Evolutionary conservation across 768 basidiomycete genomes (phyloP), one percentile per base, ranked within the genome.

Genomic region (Dioszegia aurantiaca): DNA sequence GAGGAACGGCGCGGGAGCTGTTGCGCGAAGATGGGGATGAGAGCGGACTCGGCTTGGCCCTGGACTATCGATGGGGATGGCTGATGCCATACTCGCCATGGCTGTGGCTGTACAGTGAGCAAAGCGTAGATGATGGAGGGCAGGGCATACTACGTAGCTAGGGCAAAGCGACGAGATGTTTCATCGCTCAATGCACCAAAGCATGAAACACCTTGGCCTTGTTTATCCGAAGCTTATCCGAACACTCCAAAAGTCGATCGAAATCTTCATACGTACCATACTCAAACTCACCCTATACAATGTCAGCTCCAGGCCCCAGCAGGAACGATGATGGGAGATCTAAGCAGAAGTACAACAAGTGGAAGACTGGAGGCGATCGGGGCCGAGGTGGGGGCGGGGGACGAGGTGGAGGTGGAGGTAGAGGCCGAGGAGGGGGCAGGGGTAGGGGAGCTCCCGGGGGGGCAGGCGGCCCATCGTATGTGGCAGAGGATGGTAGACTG

Each of bases 321-420:
- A 44, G 26, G 6, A 5, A 16, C 4, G 4, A 9, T 11, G 43
- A 19, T 4, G 47, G 33, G 52, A 19, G 44, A 44, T 48, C 30
- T n/a, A 31, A 36, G 24, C 69, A 72, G 60, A 68, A 64, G 54
- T n/a, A 68, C n/a, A n/a, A n/a, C n/a, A n/a, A n/a, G n/a, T n/a
- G 48, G 64, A 67, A 37, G 62, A 59, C 46, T 69, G 63, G 48
- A 72, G 69, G 42, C 58, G 9, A 31, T 42, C 27, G 59, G 6
- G 30, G 58, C 26, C 49, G 64, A n/a, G 58, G 56, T n/a, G 40
- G 45, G 17, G 37, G 61, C 4, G 53, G 63, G 16, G 45, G 63
- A 30, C 47, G 62, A 19, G 56, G 64, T 16, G 44, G 62, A 39
- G 54, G 67, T 16, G 44, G 62, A 30, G 57, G 67, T 16, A n/a